Conservation (phyloP, 2,329 filamentous ascomycete genomes). For the Fusarium tuaranense region DNA sequence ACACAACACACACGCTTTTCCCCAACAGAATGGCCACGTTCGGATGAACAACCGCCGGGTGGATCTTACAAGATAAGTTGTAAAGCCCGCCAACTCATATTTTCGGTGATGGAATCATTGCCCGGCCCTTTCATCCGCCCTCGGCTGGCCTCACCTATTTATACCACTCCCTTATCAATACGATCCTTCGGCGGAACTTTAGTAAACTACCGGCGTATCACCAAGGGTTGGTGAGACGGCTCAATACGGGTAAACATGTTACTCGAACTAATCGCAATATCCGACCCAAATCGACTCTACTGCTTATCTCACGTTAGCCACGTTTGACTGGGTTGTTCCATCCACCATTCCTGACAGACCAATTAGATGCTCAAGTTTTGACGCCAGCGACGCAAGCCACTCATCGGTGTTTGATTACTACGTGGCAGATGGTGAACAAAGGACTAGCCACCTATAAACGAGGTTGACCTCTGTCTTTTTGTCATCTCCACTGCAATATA, state of each 20-base stretch:
- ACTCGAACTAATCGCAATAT: background rate
- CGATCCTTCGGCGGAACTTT: background rate
- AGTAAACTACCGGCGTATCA: background rate
- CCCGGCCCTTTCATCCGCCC: background rate
- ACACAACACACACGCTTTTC: background rate
- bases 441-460: background rate
- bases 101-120: background rate
- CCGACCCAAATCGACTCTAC: background rate
- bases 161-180: background rate
- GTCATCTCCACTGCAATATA: background rate
- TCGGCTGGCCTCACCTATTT: background rate
- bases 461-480: background rate
- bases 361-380: background rate
- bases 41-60: too few species aligned
- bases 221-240: background rate
- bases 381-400: background rate
- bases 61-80: background rate
- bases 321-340: background rate
- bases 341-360: background rate
- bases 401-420: background rate
- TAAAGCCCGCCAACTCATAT: background rate
- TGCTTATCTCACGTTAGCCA: background rate
- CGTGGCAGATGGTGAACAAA: background rate
- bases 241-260: background rate
- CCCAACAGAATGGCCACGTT: background rate